phyloP scores from a whole-genome alignment of 768 basidiomycete species.

The Imleria badia region DNA sequence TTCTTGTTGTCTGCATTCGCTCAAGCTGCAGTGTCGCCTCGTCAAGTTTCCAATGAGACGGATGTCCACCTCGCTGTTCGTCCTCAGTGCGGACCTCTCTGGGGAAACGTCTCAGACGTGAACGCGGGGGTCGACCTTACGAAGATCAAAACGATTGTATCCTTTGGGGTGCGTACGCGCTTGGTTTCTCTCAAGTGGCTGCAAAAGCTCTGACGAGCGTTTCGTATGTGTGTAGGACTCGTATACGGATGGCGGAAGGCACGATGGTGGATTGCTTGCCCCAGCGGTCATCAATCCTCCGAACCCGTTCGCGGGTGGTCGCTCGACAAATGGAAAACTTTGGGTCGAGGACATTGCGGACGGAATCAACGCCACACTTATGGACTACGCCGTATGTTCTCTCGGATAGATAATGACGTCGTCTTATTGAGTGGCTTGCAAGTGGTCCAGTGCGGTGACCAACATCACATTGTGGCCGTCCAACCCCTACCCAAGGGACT shows the following conservation, averaged over 20 bases:
- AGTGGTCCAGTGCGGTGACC: constrained; percentile 45
- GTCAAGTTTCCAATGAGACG: constrained; percentile 15
- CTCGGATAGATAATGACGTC: neutral
- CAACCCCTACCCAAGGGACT: constrained; percentile 46
- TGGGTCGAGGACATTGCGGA: constrained; percentile 51
- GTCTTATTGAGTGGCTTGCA: neutral
- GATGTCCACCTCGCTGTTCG: constrained; percentile 45
- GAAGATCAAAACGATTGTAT: constrained; percentile 46
- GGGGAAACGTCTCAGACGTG: constrained; percentile 42
- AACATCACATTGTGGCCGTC: constrained; percentile 52
- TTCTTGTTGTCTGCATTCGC: neutral
- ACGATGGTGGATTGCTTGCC: constrained; percentile 44
- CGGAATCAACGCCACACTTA: constrained; percentile 39
- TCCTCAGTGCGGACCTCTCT: constrained; percentile 43
- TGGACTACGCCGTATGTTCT: constrained; percentile 49
- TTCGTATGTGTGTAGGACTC: constrained; percentile 37
- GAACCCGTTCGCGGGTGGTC: constrained; percentile 46
- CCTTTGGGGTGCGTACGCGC: constrained; percentile 44
- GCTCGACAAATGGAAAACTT: constrained; percentile 49
- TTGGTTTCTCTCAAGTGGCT: neutral
- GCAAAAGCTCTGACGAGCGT: neutral
- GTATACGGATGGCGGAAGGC: constrained; percentile 49
- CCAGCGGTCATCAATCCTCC: constrained; percentile 45
- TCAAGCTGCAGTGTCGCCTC: constrained; percentile 2
- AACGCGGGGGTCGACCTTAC: constrained; percentile 46